A percentile compares a stretch with the other conserved stretches of the same genome.
phyloP scores from a whole-genome alignment of 1,284 basidiomycete species.

The Rhodotorula glutinis region DNA sequence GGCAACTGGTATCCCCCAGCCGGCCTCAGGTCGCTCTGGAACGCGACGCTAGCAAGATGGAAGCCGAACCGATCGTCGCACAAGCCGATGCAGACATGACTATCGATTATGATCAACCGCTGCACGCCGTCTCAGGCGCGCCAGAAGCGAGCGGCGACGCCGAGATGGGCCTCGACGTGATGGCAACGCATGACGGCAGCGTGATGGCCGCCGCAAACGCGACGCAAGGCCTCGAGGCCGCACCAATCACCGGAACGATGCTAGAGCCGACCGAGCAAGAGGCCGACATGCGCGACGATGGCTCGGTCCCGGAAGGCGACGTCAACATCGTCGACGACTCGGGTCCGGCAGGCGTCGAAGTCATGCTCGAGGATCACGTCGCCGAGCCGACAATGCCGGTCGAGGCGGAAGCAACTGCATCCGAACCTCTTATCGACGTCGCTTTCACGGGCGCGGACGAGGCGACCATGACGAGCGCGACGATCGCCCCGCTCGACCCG shows the following conservation, averaged over 20 bases:
- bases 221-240: too few species aligned
- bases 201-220: too few species aligned
- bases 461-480: too few species aligned
- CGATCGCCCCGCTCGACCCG: neutral
- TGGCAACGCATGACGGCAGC: neutral
- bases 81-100: slow-evolving; percentile 17
- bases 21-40: neutral
- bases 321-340: too few species aligned
- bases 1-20: too few species aligned
- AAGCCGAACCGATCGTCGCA: slow-evolving; percentile 3
- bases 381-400: too few species aligned
- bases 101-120: slow-evolving; percentile 17
- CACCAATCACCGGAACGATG: too few species aligned
- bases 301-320: neutral
- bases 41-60: neutral
- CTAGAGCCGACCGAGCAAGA: neutral
- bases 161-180: slow-evolving; percentile 17
- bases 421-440: too few species aligned
- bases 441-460: too few species aligned
- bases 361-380: too few species aligned
- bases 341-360: too few species aligned
- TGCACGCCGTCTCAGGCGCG: neutral
- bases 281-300: slow-evolving; percentile 5
- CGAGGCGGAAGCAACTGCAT: too few species aligned
- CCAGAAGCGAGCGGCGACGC: slow-evolving; percentile 7